Percentiles rank a stretch among this genome's conserved stretches.
These are phyloP conservation scores for Sutorius australiensis DNA, from an alignment of 768 basidiomycete species.

Conservation along the genomic window DNA sequence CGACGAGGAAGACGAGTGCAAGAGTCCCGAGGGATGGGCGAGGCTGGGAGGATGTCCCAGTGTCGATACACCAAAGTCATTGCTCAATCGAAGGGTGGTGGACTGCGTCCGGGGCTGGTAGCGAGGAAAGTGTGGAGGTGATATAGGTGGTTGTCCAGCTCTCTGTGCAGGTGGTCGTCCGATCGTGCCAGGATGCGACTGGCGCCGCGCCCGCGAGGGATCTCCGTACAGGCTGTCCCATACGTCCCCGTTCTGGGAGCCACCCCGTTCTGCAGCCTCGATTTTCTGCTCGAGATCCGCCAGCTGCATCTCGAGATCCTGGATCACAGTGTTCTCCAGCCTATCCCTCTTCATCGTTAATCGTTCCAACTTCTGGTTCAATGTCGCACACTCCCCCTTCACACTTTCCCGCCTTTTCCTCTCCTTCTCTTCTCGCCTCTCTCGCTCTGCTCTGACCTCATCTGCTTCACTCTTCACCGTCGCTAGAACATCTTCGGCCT, in stretches of 20 bases:
- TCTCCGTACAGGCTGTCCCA: conserved; percentile 16
- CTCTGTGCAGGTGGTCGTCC: conserved; percentile 21
- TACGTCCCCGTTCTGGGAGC: conserved; percentile 13
- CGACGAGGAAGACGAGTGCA: conserved; percentile 15
- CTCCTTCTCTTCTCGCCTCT: conserved; percentile 46
- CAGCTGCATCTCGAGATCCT: conserved; percentile 67
- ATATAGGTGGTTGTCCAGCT: conserved; percentile 17
- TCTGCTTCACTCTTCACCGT: conserved; percentile 45
- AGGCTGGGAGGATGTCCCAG: conserved; percentile 18
- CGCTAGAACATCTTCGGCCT: conserved; percentile 39
- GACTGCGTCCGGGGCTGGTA: conserved; percentile 28
- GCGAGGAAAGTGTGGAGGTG: conserved; percentile 26
- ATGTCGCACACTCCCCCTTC: conserved; percentile 52
- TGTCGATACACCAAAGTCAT: conserved; percentile 12
- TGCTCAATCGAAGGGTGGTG: conserved; percentile 17
- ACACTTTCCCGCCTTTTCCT: conserved; percentile 53
- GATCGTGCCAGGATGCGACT: conserved; percentile 30
- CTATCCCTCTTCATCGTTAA: conserved; percentile 62
- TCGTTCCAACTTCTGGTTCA: conserved; percentile 65
- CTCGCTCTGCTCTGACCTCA: conserved; percentile 40
- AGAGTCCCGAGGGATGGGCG: conserved; percentile 7
- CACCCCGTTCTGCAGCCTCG: conserved; percentile 36
- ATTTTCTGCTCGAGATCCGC: conserved; percentile 58
- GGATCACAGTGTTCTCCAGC: conserved; percentile 53
- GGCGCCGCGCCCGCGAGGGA: conserved; percentile 16